Evolutionary conservation across 306 rosid species (phyloP).

Genomic region (Calophaca sinica): DNA sequence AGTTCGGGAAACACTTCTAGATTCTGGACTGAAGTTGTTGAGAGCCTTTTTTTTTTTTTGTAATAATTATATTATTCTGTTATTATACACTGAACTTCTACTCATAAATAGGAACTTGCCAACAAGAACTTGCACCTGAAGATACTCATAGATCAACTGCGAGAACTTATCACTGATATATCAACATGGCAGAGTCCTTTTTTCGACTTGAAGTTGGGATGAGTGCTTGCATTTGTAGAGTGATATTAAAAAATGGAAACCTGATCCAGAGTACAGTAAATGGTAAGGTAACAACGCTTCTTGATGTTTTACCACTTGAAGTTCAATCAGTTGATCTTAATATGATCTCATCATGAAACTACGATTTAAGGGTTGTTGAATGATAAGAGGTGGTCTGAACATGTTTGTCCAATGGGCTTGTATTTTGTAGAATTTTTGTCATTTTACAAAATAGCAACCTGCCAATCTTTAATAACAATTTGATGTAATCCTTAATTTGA

Average conservation of each 20-base stretch:
- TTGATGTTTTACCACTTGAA: slow-evolving; percentile 25
- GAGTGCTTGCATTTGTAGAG: slow-evolving; percentile 32
- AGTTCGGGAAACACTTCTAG: background rate
- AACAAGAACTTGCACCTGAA: slow-evolving; percentile 76
- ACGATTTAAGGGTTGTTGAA: slow-evolving; percentile 17
- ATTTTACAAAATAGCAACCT: background rate
- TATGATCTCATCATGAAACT: slow-evolving; percentile 24
- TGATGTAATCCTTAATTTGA: slow-evolving; percentile 6
- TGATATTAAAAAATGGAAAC: background rate
- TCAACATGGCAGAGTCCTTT: slow-evolving; percentile 96
- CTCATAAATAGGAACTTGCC: slow-evolving; percentile 71
- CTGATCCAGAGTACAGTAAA: slow-evolving; percentile 25
- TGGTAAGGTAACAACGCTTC: slow-evolving; percentile 31
- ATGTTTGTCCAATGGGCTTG: slow-evolving; percentile 28
- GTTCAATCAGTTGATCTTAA: slow-evolving; percentile 24
- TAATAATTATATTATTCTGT: background rate
- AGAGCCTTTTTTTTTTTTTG: background rate
- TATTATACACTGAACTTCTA: slow-evolving; percentile 22
- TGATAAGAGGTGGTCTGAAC: slow-evolving; percentile 20
- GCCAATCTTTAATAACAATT: too few species aligned
- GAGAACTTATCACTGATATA: slow-evolving; percentile 82
- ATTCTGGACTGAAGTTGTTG: slow-evolving; percentile 34
- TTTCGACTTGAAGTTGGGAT: slow-evolving; percentile 56
- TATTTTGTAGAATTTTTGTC: slow-evolving; percentile 19
- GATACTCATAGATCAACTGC: slow-evolving; percentile 81